Evolutionary conservation across 1,284 basidiomycete species (phyloP).

Genomic region (Caloboletus firmus): DNA sequence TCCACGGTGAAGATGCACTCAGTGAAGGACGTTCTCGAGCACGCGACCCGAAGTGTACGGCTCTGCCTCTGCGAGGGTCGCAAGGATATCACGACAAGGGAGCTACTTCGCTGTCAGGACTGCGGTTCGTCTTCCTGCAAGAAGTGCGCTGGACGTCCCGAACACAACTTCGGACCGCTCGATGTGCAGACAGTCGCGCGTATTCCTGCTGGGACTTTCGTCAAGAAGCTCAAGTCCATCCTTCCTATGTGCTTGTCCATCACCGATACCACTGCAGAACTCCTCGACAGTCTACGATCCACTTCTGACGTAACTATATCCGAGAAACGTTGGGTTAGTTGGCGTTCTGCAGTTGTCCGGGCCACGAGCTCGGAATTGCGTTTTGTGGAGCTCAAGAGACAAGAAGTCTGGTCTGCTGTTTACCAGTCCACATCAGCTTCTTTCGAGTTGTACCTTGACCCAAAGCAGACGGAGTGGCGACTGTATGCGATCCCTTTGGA

Average conservation of each 20-base stretch:
- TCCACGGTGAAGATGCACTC: constrained; percentile 51
- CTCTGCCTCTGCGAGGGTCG: constrained; percentile 91
- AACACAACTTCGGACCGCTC: constrained; percentile 71
- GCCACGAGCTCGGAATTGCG: constrained; percentile 68
- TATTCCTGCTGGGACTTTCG: constrained; percentile 71
- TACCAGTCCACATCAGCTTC: constrained; percentile 74
- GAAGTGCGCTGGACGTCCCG: constrained; percentile 86
- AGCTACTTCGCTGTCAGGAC: constrained; percentile 70
- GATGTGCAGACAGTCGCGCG: constrained; percentile 52
- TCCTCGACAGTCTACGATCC: constrained; percentile 56
- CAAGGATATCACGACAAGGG: constrained; percentile 69
- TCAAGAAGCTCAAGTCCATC: constrained; percentile 71
- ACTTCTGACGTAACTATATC: constrained; percentile 46
- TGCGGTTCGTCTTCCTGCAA: constrained; percentile 83
- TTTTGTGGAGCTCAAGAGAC: constrained; percentile 85
- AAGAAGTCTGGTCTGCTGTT: constrained; percentile 82
- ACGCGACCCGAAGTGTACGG: constrained; percentile 72
- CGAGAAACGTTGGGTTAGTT: constrained; percentile 59
- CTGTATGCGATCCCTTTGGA: constrained; percentile 72
- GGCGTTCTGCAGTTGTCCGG: constrained; percentile 68
- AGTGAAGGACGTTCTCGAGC: constrained; percentile 58
- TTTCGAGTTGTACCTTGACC: constrained; percentile 78
- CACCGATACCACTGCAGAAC: constrained; percentile 48
- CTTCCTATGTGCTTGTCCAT: constrained; percentile 87
- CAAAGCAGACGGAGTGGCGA: constrained; percentile 83